Percentiles rank a stretch among this genome's conserved stretches.
Conservation (phyloP, 1,284 basidiomycete genomes). For the Leucocoprinus gongylophorus region DNA sequence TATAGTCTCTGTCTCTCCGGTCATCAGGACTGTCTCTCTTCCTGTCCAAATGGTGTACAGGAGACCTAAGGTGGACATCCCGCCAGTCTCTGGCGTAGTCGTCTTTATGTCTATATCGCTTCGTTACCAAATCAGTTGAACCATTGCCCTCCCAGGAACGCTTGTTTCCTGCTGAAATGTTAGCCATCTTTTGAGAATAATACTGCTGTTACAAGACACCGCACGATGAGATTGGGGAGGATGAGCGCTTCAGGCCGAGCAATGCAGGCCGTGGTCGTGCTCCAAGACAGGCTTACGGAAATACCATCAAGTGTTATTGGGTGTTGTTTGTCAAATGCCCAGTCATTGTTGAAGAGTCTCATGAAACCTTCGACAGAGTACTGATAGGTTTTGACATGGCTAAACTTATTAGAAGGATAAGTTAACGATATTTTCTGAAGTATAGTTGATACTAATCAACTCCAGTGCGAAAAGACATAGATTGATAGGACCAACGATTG, state of each 20-base stretch:
- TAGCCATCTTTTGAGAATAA: conserved; percentile 58
- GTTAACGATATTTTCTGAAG: too few species aligned
- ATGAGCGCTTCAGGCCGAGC: conserved; percentile 10
- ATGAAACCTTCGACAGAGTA: too few species aligned
- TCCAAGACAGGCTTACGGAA: neutral
- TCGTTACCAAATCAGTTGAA: conserved; percentile 37
- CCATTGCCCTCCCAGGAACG: conserved; percentile 57
- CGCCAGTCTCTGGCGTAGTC: conserved; percentile 63
- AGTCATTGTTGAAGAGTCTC: too few species aligned
- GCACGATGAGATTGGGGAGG: conserved; percentile 53
- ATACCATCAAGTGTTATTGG: neutral
- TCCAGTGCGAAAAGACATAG: too few species aligned
- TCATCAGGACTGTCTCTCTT: conserved; percentile 21
- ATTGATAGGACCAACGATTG: too few species aligned
- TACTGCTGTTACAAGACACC: conserved; percentile 70
- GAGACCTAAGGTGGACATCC: conserved; percentile 57
- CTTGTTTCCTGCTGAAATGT: conserved; percentile 76
- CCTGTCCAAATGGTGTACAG: conserved; percentile 30
- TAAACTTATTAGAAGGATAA: too few species aligned
- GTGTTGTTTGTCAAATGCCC: too few species aligned
- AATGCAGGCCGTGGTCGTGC: conserved; percentile 1
- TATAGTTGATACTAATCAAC: too few species aligned
- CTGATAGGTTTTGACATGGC: too few species aligned
- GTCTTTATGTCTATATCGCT: conserved; percentile 44
- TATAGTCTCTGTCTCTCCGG: conserved; percentile 30